Conservation (phyloP, 2,329 filamentous ascomycete genomes). For the Aspergillus versicolor region DNA sequence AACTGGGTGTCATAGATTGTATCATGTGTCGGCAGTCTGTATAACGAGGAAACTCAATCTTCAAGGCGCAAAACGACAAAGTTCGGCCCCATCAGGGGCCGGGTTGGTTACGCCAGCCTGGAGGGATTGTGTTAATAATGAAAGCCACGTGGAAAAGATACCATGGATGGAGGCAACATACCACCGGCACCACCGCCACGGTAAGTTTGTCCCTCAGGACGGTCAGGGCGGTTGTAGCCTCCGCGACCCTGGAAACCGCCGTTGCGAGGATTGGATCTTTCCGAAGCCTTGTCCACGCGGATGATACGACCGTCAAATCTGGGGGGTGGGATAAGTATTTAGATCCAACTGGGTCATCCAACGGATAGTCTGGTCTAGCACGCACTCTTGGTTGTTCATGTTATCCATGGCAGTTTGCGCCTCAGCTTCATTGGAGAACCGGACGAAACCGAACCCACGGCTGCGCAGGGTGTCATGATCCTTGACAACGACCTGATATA, state of each 20-base stretch:
- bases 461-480: conserved; percentile 95
- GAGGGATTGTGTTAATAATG: neutral
- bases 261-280: conserved; percentile 64
- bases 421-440: conserved; percentile 60
- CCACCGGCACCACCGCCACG: conserved; percentile 33
- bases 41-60: conserved; percentile 3
- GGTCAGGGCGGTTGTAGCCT: conserved; percentile 45
- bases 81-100: neutral
- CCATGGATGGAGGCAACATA: conserved; percentile 1
- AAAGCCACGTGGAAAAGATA: neutral
- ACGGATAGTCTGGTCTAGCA: conserved; percentile 11
- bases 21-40: conserved; percentile 12
- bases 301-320: conserved; percentile 94
- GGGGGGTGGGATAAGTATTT: neutral
- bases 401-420: conserved; percentile 42
- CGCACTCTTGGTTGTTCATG: conserved; percentile 68
- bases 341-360: neutral
- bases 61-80: neutral
- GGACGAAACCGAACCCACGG: conserved; percentile 96
- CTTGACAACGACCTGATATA: conserved; percentile 84
- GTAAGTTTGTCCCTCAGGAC: conserved; percentile 35
- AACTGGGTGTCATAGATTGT: conserved; percentile 10
- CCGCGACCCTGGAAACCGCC: conserved; percentile 47
- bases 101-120: conserved; percentile 12
- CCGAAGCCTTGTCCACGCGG: conserved; percentile 92